A percentile compares a stretch with the other conserved stretches of the same genome.
Conservation (phyloP, 1,284 basidiomycete species). For the Veloporphyrellus conicus region DNA sequence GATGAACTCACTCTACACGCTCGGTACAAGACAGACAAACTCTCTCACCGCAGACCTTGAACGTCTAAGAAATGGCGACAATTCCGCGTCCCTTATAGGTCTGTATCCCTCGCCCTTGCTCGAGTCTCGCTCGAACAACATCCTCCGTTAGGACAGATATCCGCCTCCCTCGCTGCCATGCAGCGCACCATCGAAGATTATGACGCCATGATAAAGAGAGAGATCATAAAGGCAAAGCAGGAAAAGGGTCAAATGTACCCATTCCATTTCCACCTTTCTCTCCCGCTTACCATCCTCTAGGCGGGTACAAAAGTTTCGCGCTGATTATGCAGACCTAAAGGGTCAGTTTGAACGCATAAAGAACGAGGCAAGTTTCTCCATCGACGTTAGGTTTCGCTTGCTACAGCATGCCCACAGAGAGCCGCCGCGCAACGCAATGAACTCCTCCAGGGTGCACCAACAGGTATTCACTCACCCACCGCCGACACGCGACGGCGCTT, state of each 20-base stretch:
- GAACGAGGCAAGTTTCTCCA: constrained; percentile 37
- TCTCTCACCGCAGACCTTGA: constrained; percentile 86
- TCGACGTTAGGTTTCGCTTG: not conserved
- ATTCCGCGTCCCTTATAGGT: constrained; percentile 80
- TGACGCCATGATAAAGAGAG: constrained; percentile 90
- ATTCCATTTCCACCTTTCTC: not conserved
- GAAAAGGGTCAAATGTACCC: constrained; percentile 89
- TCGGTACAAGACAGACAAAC: constrained; percentile 86
- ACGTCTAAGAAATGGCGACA: constrained; percentile 73
- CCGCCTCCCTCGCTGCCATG: constrained; percentile 88
- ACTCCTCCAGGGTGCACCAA: constrained; percentile 49
- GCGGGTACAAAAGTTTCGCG: constrained; percentile 78
- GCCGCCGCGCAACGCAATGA: constrained; percentile 56
- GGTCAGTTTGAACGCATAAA: constrained; percentile 68
- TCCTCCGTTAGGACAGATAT: constrained; percentile 80
- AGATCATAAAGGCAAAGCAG: constrained; percentile 90
- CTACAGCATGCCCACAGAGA: constrained; percentile 40
- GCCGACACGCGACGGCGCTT: constrained; percentile 57
- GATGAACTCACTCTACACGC: constrained; percentile 94
- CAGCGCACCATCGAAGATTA: constrained; percentile 92
- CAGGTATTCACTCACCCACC: constrained; percentile 43
- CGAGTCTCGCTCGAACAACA: constrained; percentile 6
- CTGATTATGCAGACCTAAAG: constrained; percentile 70
- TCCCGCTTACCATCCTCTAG: constrained; percentile 36
- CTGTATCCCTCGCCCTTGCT: constrained; percentile 12